Conservation (phyloP, 2,329 filamentous ascomycete species). For the Geosmithia putterillii region DNA sequence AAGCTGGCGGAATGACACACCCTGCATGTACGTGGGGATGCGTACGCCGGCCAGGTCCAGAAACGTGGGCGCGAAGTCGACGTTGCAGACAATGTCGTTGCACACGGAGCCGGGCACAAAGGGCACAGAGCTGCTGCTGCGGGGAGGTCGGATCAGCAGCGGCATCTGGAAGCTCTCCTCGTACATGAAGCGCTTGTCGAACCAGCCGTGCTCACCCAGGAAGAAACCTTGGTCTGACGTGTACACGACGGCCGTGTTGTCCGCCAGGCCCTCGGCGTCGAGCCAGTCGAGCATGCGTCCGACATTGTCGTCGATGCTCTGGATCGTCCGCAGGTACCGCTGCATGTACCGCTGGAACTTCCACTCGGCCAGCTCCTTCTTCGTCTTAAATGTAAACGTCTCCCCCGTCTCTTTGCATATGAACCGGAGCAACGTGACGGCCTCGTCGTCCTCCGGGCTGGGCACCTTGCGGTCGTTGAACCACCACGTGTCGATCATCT, state of each 20-base stretch:
- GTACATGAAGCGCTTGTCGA: constrained; percentile 47
- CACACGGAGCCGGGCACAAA: constrained; percentile 23
- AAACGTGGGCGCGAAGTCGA: constrained; percentile 39
- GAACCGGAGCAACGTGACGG: constrained; percentile 8
- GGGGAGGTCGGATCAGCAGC: constrained; percentile 35
- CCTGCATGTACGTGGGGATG: constrained; percentile 38
- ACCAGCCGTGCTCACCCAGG: constrained; percentile 44
- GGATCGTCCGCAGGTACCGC: constrained; percentile 38
- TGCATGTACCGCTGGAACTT: constrained; percentile 47
- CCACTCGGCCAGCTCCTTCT: constrained; percentile 32
- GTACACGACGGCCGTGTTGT: constrained; percentile 39
- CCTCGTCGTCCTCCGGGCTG: background rate
- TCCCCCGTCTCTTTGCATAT: constrained; percentile 32
- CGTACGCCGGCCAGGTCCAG: constrained; percentile 29
- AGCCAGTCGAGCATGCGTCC: constrained; percentile 33
- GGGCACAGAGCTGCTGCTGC: constrained; percentile 22
- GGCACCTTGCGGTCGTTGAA: constrained; percentile 18
- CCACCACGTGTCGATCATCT: constrained; percentile 10
- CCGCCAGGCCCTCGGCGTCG: constrained; percentile 23
- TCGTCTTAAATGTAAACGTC: constrained; percentile 29
- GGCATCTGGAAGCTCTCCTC: constrained; percentile 46
- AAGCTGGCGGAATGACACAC: constrained; percentile 26
- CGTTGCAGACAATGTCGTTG: constrained; percentile 38
- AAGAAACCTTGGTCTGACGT: constrained; percentile 44
- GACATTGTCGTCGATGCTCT: constrained; percentile 38